Base-by-base conservation (phyloP, 1,284 basidiomycete genomes). In the Porodaedalea pini region DNA sequence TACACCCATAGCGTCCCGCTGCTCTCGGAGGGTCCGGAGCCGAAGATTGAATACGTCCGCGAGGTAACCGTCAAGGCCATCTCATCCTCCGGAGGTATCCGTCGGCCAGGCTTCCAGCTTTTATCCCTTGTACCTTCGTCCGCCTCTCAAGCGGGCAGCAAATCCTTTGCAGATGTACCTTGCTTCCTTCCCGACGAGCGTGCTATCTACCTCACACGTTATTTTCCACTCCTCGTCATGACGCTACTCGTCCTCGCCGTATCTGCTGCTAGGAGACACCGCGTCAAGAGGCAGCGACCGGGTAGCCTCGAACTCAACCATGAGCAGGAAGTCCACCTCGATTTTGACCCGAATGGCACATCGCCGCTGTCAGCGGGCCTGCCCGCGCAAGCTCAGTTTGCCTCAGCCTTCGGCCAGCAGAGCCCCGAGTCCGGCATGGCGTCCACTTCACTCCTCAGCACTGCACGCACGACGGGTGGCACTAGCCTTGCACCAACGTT, bases 31-130 rank as follows among this genome's bases (percentile, higher is more conserved):
- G 66, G 66, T 40, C 60, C 62, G 11, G 66, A 56, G 21, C 36
- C 58, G 41, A 43, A 54, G 53, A 37, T 62, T 40, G 39, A 67
- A 43, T 69, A 68, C 11, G 73, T 83, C 41, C 75, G 76, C 55
- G 87, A 90, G 69, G 76, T 93, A 17, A 90, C 90, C 0, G 76
- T 94, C 65, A 93, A 92, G 69, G 88, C 91, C 0, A 81, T 94
- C 62, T 92, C 91, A 1, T 89, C 91, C 68, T 84, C 84, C 2
- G 83, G 86, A 71, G 86, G 86, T 32, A 83, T 97, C 36, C 75
- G 77, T 27, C 75, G 77, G 17, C 92, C 94, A 1, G 94, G 92
- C 21, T 92, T 95, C 68, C 91, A 94, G 61, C 78, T 97, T 11
- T 77, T 97, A 45, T 88, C 90, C 0, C 75, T 95, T 4, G 72